Evolutionary conservation across 2,329 filamentous ascomycete species (phyloP).

Genomic region (Botrytis porri): DNA sequence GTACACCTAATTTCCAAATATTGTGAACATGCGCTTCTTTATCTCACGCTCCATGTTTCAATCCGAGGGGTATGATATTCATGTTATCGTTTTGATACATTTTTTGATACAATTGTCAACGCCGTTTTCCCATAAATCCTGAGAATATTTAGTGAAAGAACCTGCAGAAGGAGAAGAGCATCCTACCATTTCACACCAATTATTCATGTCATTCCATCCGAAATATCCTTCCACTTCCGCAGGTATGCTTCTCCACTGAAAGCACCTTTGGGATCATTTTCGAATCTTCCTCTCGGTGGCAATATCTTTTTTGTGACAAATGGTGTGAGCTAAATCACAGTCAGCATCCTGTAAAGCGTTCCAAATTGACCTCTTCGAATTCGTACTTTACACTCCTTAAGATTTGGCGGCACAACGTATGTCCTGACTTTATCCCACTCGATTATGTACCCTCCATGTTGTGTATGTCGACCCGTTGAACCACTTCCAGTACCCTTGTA

Average conservation of each 20-base stretch:
- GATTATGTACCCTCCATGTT: constrained; percentile 78
- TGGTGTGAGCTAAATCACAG: constrained; percentile 64
- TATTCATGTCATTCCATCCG: constrained; percentile 14
- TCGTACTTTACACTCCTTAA: constrained; percentile 70
- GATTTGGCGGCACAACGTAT: constrained; percentile 71
- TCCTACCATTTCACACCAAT: neutral
- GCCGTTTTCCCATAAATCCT: constrained; percentile 20
- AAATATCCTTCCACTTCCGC: constrained; percentile 56
- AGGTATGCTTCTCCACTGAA: constrained; percentile 61
- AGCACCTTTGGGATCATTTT: constrained; percentile 52
- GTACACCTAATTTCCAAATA: neutral
- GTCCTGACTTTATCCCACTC: constrained; percentile 88
- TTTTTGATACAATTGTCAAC: constrained; percentile 22
- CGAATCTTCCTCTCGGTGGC: constrained; percentile 51
- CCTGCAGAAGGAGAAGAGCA: neutral
- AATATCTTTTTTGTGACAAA: constrained; percentile 67
- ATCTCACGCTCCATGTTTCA: neutral
- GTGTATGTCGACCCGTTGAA: constrained; percentile 80
- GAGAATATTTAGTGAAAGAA: constrained; percentile 1
- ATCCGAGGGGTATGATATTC: constrained; percentile 15
- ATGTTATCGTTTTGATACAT: constrained; percentile 21
- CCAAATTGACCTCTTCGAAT: neutral
- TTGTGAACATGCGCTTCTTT: neutral
- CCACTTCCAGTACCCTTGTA: constrained; percentile 96
- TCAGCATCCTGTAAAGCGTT: constrained; percentile 18